Conservation (phyloP, 2,329 filamentous ascomycete species). For the Fusarium sublunatum region DNA sequence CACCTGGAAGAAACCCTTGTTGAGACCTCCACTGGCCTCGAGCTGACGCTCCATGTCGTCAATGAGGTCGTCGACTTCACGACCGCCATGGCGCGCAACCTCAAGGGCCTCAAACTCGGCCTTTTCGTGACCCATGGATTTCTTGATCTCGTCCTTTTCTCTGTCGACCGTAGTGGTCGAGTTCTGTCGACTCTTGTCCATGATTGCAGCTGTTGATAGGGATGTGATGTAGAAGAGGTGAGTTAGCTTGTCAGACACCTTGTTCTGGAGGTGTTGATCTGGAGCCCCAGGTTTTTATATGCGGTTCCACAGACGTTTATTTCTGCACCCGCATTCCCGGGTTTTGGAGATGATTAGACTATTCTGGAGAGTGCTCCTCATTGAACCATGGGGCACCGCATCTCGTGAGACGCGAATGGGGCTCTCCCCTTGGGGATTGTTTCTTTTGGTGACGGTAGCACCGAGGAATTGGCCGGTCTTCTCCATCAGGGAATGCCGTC, state of each 20-base stretch:
- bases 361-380: constrained; percentile 21
- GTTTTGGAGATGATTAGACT: constrained; percentile 36
- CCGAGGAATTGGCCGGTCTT: constrained; percentile 42
- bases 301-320: constrained; percentile 5
- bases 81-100: constrained; percentile 49
- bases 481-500: constrained; percentile 38
- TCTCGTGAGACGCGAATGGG: constrained; percentile 2
- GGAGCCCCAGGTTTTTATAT: constrained; percentile 35
- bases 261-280: constrained; percentile 3
- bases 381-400: constrained; percentile 31
- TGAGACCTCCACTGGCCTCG: constrained; percentile 47
- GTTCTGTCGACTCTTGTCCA: constrained; percentile 34
- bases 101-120: constrained; percentile 52
- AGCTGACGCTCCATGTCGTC: constrained; percentile 57
- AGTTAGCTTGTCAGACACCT: constrained; percentile 16
- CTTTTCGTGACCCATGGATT: constrained; percentile 43
- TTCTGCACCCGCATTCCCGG: constrained; percentile 8
- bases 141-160: constrained; percentile 39
- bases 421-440: constrained; percentile 17
- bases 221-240: neutral
- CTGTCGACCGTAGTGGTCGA: constrained; percentile 39
- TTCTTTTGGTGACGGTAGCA: constrained; percentile 38
- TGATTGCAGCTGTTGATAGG: constrained; percentile 6
- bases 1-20: constrained; percentile 62
- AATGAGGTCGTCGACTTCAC: constrained; percentile 55